Evolutionary conservation across 2,329 filamentous ascomycete genomes (phyloP), one percentile per base, ranked within the genome.

Genomic region (Pseudopithomyces chartarum): DNA sequence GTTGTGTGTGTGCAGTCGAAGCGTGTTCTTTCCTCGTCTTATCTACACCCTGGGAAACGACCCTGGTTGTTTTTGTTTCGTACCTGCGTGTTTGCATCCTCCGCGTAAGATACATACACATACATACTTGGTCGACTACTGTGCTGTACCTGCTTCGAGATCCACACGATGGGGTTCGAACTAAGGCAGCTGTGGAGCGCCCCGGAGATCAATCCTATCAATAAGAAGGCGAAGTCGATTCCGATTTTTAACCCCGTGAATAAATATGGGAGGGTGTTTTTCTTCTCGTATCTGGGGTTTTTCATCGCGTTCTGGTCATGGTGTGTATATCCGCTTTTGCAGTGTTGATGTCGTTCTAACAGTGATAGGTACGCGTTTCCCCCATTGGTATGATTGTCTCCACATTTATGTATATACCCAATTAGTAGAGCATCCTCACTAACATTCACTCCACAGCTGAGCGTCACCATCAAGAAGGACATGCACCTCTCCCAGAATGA

Each of bases 221-320:
- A 89, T 79, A 83, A 84, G 56, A 97, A 97, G 75, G 92, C 92
- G 52, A 86, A 84, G 58, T 90, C 90, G 0, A 85, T 97, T 45
- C 92, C 92, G 0, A 74, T 91, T 20, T 79, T 97, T 59, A 96
- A 96, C 73, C 85, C 89, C 0, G 71, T 93, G 66, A 84, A 96
- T 73, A 80, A 87, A 65, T 92, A 97, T 80, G 92, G 92, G 36
- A 85, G 92, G 6, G 92, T 95, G 0, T 96, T 96, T 77, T 92
- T 93, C 81, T 96, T 96, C 79, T 90, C 90, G 1, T 95, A 90
- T 87, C 83, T 92, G 46, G 90, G 90, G 2, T 95, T 95, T 76
- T 87, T 95, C 84, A 85, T 94, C 52, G 89, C 90, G 7, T 97
- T 96, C 77, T 91, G 91, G 84, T 92, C 91, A 11, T 97, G 85